Evolutionary conservation across 2,329 filamentous ascomycete genomes (phyloP).

Genomic region (Zymoseptoria crescenta): DNA sequence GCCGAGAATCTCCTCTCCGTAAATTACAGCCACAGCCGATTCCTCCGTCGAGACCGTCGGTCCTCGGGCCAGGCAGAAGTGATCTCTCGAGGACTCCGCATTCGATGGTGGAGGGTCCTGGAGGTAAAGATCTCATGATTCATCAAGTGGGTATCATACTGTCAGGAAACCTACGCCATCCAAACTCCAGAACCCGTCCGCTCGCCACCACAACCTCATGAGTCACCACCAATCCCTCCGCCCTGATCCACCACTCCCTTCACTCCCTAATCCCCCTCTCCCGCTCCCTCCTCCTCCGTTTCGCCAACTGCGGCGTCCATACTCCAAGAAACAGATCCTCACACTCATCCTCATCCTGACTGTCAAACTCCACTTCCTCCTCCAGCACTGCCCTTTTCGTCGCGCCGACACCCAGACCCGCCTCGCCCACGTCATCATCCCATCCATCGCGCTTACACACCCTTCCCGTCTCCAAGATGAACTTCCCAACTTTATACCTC

Average conservation of each 20-base stretch:
- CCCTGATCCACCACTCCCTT: not conserved
- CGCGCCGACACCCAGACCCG: constrained; percentile 12
- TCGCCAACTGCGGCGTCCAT: constrained; percentile 51
- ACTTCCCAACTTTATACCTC: constrained; percentile 60
- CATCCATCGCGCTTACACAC: constrained; percentile 45
- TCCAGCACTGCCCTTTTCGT: constrained; percentile 31
- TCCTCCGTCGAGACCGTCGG: no score
- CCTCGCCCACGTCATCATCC: constrained; percentile 28
- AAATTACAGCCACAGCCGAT: no score
- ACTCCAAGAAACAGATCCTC: constrained; percentile 57
- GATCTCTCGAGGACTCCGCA: no score
- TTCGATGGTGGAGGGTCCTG: no score
- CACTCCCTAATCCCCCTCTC: constrained; percentile 5
- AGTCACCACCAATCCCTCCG: not conserved
- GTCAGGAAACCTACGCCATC: not conserved
- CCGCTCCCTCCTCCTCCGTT: constrained; percentile 35
- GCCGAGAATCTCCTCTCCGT: no score
- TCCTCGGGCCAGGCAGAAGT: no score
- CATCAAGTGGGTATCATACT: not conserved
- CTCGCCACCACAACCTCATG: not conserved
- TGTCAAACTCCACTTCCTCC: constrained; percentile 51
- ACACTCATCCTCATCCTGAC: constrained; percentile 59
- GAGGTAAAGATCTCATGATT: no score
- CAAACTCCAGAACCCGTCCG: not conserved
- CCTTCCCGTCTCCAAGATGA: constrained; percentile 54